A percentile compares a stretch with the other conserved stretches of the same genome.
These are phyloP conservation scores for Neoboletus subvelutipes DNA, from an alignment of 768 basidiomycete genomes.

Conservation along the genomic window DNA sequence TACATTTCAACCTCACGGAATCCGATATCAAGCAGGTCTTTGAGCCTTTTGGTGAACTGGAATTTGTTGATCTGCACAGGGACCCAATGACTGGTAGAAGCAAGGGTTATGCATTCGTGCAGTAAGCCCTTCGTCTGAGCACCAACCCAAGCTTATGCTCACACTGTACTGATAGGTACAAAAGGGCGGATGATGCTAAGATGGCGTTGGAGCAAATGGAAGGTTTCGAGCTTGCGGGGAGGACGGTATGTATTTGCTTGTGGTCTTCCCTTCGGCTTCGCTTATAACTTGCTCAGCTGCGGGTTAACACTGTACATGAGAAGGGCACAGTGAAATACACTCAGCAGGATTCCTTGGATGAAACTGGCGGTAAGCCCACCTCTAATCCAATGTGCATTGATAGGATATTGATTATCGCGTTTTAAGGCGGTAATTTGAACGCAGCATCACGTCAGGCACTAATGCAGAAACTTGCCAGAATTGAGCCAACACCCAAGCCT, in stretches of 20 bases:
- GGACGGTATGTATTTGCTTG: constrained; percentile 56
- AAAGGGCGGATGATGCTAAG: constrained; percentile 87
- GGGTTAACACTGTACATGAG: constrained; percentile 91
- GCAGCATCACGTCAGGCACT: constrained; percentile 97
- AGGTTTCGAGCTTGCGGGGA: constrained; percentile 95
- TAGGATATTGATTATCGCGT: constrained; percentile 11
- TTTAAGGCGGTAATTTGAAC: constrained; percentile 91
- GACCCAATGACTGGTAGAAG: constrained; percentile 93
- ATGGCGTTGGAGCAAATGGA: constrained; percentile 99
- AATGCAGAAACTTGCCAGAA: constrained; percentile 99
- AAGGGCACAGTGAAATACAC: constrained; percentile 79
- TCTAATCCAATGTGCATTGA: background rate
- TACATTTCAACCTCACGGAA: constrained; percentile 96
- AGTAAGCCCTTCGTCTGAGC: constrained; percentile 52
- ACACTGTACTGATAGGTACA: constrained; percentile 57
- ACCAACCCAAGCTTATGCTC: background rate
- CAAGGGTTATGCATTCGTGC: constrained; percentile 97
- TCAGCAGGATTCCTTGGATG: constrained; percentile 80
- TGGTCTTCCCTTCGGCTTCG: constrained; percentile 15
- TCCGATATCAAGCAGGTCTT: constrained; percentile 99
- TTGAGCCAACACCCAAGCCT: constrained; percentile 62
- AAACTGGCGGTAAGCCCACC: constrained; percentile 69
- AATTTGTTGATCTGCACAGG: constrained; percentile 96
- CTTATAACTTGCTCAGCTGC: constrained; percentile 48
- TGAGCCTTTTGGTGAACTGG: constrained; percentile 96